Base-by-base conservation (phyloP, 768 basidiomycete species). In the Pulveroboletus sp. region DNA sequence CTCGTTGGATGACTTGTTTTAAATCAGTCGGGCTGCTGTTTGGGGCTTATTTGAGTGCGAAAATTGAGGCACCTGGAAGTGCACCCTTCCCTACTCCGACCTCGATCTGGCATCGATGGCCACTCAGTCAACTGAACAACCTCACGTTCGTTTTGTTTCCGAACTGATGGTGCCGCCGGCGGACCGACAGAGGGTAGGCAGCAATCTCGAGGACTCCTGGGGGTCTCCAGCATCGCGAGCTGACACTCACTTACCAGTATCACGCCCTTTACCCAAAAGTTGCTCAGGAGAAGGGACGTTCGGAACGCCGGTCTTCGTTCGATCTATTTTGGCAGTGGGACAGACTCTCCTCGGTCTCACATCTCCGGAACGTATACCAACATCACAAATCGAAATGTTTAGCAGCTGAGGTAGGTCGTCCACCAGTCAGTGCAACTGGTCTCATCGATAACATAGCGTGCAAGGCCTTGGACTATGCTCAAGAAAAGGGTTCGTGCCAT, bases 271-370 rank as follows among this genome's bases (percentile, higher is more conserved):
- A 74, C 49, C 75, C 75, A 27, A 69, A 61, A 47, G 70, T 76
- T 46, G 73, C 74, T 14, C 73, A 74, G 50, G 57, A 59, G 31
- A 73, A 69, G 50, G 71, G 67, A 43, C 50, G 37, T 37, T 62
- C 64, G 8, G 64, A 69, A 53, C 61, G 71, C 42, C 60, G 47
- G 47, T 52, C 50, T 18, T 72, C 63, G n/a, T 60, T 60, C 24
- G 75, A 76, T 53, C 58, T 73, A 33, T 69, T 57, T 52, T 76
- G 74, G 75, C 58, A 55, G 39, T 63, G 56, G 44, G 61, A 52
- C 35, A 59, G 35, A 12, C 62, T 74, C 48, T 66, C 68, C 28
- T 62, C 62, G 8, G 49, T 56, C 28, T 39, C 49, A 40, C 38
- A 44, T 15, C 17, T 44, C 28, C 39, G 33, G 21, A 14, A 28